phyloP scores from a whole-genome alignment of 179 eudicot species.

The Spergularia azorica region DNA sequence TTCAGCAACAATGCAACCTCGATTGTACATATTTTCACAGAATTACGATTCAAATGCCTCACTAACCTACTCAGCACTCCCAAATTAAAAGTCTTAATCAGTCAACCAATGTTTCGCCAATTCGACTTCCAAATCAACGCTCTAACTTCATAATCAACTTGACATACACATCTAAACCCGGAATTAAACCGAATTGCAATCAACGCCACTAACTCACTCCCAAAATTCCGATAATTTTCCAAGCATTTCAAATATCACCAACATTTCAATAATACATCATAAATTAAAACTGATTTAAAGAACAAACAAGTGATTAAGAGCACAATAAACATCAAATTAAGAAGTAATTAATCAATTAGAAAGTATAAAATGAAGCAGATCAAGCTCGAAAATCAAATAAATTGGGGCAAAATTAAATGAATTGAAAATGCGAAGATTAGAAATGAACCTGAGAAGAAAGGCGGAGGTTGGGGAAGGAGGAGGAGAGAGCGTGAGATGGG shows the following conservation, averaged over 20 bases:
- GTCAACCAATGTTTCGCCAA: not conserved
- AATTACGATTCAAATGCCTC: not conserved
- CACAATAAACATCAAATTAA: too few relatives aligned
- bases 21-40: not conserved
- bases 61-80: not conserved
- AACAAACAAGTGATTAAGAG: too few relatives aligned
- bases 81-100: not conserved
- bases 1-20: not conserved
- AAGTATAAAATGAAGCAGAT: not conserved
- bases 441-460: slow-evolving; percentile 40
- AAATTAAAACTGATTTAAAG: not conserved
- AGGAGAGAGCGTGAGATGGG: slow-evolving; percentile 14
- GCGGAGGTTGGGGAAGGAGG: slow-evolving; percentile 45
- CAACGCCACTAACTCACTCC: too few relatives aligned
- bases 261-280: too few relatives aligned
- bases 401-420: not conserved
- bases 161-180: not conserved
- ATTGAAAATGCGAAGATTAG: slow-evolving; percentile 16
- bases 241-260: too few relatives aligned
- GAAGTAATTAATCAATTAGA: too few relatives aligned
- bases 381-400: not conserved
- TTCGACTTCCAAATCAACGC: not conserved
- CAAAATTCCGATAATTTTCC: not conserved
- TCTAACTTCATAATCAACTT: not conserved
- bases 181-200: too few relatives aligned